Base-by-base conservation (phyloP, 352 stramenopile genomes). In the Pythium phragmiticola region DNA sequence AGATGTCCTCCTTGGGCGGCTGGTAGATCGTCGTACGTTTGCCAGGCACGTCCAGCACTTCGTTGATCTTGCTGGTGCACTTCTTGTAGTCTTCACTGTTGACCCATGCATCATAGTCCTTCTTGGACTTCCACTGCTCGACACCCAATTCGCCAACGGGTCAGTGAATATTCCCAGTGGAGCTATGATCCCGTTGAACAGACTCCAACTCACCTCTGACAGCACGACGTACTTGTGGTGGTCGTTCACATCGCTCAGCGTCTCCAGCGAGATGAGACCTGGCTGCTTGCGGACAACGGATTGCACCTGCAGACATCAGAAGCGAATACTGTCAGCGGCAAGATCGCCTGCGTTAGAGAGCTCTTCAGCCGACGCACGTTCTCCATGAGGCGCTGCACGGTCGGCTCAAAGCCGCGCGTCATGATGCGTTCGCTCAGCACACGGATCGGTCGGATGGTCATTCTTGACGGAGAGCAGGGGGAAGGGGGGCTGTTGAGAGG, bases 151-250 rank as follows among this genome's bases (percentile, higher is more conserved):
- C 43, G 8, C 28, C 19, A 45, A 45, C 11, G 21, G 39, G 39
- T 45, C 39, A 45, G 39, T 19, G 16, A 4, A 45, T 45, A 7
- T n/a, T 7, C 39, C 39, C 11, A 17, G 4, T 17, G 3, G 39
- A 45, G 12, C 8, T 19, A 19, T n/a, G 7, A 12, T 19, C 16
- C 2, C 21, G 21, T 14, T 23, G 23, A 54, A 9, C 12, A 19
- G 14, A 4, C 45, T 5, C 21, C 33, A 19, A 54, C 56, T 39
- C 30, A 94, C 85, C 80, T 95, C 82, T 1, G 86, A 95, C 28
- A 95, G 58, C 55, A 95, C 75, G 28, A 95, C 82, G 60, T 92
- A 95, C 74, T 93, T 95, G 72, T 95, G 86, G 66, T 95, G 86
- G 54, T 95, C 80, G 56, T 90, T 84, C 57, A 89, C 65, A 42